Evolutionary conservation across 2,329 filamentous ascomycete genomes (phyloP), one percentile per base, ranked within the genome.

Genomic region (Cladosporium velox): DNA sequence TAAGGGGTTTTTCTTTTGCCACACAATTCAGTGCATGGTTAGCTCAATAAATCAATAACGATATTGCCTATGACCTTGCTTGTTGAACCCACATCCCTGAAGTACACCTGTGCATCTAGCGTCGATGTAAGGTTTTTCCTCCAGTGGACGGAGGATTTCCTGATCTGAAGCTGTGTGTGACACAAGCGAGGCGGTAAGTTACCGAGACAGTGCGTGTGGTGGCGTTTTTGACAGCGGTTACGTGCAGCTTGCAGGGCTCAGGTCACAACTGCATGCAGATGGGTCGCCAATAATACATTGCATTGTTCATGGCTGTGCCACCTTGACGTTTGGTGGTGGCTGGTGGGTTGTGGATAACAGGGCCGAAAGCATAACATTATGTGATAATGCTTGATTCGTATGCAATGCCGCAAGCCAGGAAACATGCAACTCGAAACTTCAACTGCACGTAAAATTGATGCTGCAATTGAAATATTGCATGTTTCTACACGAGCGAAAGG

Each of bases 1-100:
- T 55, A 55, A 55, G 30, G 52, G 52, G 52, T 2, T 4, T 32
- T 55, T 55, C 52, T 55, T 55, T 55, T n/a, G 32, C 18, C 52
- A 55, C 52, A 55, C 52, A 55, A 3, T 55, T 55, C 30, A 55
- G 52, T 55, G 52, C 52, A 55, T 55, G 30, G 2, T 55, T 55
- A 55, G 52, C 52, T 30, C 28, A 32, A 21, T 55, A 55, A 11
- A 11, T 21, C n/a, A 55, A 21, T 34, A 55, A 55, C 32, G 30
- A 55, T 30, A 34, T 55, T 8, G 11, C 10, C 32, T 11, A 21
- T 32, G 28, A 55, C 28, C 52, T 55, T 55, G 52, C 52, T 55
- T 55, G 30, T n/a, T 21, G 30, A 32, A 32, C 6, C 52, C 52
- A 55, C 52, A 55, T 55, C 28, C n/a, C 10, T 24, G 28, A 34